phyloP scores from a whole-genome alignment of 306 rosid genomes.

The Albizia julibrissin region DNA sequence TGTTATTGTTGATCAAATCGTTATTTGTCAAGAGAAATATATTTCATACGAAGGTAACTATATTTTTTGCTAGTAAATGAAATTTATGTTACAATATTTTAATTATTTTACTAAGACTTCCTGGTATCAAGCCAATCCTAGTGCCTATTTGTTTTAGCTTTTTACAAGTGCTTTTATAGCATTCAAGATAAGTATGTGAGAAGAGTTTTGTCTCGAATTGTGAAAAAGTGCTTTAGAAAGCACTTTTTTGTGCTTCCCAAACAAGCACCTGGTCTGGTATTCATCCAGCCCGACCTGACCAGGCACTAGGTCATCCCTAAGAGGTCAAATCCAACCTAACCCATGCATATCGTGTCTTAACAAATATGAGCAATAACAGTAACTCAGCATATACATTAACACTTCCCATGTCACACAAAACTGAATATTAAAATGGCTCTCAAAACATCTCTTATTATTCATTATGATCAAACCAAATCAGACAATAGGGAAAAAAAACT shows the following conservation, averaged over 20 bases:
- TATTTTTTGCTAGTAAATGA: not conserved
- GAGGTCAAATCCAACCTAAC: not conserved
- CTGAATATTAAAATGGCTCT: not conserved
- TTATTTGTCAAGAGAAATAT: not conserved
- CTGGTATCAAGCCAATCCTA: not conserved
- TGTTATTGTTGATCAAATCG: too few relatives aligned
- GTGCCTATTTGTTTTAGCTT: too few relatives aligned
- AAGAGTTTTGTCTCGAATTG: too few relatives aligned
- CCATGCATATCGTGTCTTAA: not conserved
- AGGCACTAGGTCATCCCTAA: not conserved
- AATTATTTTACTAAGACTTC: not conserved
- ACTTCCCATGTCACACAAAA: not conserved
- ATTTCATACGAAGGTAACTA: not conserved
- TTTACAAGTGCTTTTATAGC: too few relatives aligned
- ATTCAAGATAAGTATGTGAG: too few relatives aligned
- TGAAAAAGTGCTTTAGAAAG: too few relatives aligned
- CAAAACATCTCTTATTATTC: not conserved
- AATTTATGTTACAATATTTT: not conserved
- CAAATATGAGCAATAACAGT: not conserved
- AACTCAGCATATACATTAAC: slow-evolving; percentile 4
- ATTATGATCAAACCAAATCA: not conserved
- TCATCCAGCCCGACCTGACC: not conserved
- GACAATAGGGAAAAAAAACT: not conserved
- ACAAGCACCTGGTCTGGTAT: too few relatives aligned
- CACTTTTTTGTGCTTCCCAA: too few relatives aligned